Evolutionary conservation across 1,139 yeast species (phyloP).

Genomic region (Groenewaldozyma auringiensis): DNA sequence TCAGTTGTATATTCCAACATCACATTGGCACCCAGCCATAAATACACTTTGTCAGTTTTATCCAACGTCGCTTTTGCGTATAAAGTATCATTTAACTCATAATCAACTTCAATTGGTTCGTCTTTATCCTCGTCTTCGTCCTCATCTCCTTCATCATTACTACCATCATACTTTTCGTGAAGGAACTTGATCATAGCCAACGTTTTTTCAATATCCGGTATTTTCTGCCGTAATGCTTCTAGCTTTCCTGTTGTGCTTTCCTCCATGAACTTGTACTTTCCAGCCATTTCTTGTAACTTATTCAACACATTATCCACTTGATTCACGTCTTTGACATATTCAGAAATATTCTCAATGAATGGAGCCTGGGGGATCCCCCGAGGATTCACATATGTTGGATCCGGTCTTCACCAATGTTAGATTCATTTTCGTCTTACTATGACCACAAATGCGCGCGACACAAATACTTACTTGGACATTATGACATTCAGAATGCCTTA

Average conservation of each 20-base stretch:
- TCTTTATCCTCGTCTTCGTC: constrained; percentile 33
- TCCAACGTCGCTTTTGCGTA: constrained; percentile 72
- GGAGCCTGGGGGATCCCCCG: constrained; percentile 97
- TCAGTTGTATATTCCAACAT: constrained; percentile 91
- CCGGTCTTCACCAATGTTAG: constrained; percentile 12
- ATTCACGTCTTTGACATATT: constrained; percentile 55
- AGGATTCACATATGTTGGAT: constrained; percentile 43
- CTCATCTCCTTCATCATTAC: constrained; percentile 4
- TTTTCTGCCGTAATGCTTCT: constrained; percentile 59
- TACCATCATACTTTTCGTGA: constrained; percentile 37
- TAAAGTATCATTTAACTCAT: constrained; percentile 86
- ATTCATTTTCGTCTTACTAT: no score
- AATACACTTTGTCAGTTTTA: constrained; percentile 56
- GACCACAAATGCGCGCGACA: no score
- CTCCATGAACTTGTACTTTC: constrained; percentile 76
- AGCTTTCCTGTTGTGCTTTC: constrained; percentile 60
- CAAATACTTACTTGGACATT: background rate
- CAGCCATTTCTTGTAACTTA: constrained; percentile 71
- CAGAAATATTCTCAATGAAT: constrained; percentile 78
- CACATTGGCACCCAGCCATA: constrained; percentile 97
- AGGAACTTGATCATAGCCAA: constrained; percentile 62
- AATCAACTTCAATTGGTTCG: constrained; percentile 58
- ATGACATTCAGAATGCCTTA: no score
- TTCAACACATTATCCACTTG: constrained; percentile 65
- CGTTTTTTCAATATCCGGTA: constrained; percentile 86